Evolutionary conservation across 345 rosid genomes (phyloP), one percentile per base, ranked within the genome.

Genomic region (Gossypium raimondii): DNA sequence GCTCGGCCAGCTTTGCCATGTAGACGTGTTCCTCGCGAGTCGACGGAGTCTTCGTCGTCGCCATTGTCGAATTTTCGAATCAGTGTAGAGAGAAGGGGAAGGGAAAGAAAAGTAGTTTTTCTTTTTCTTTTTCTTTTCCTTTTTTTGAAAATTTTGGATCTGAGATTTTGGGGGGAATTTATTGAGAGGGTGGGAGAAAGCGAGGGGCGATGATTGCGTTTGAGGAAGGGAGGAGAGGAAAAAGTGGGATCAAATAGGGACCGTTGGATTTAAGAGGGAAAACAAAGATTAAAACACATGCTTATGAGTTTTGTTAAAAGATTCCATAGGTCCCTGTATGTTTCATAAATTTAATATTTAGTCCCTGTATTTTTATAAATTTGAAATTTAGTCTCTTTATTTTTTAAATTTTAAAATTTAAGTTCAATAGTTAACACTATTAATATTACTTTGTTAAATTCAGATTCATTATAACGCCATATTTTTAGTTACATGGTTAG

Each of bases 211-310:
- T 58, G 2, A 25, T 59, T 25, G 16, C 64, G 64, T 24, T 20
- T 7, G 64, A 59, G 34, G 41, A 25, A 65, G 51, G 51, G 69
- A 66, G 81, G 76, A 66, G 83, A 72, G 81, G 66, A 72, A 73
- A 83, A 73, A 57, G 43, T 14, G 58, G n/a, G 38, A 85, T 78
- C 75, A 5, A 76, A 77, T 72, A 10, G 58, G 81, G 70, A 65
- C 90, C 90, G 91, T 91, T 84, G 79, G 92, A 86, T 89, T 83
- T 14, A 0, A 48, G 80, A 41, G 58, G 53, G 47, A 20, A 52
- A 59, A 48, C 8, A 55, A 56, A 9, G 6, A 18, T n/a, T n/a
- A 18, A 18, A 45, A 45, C 41, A 34, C 41, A 34, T 34, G 41
- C 41, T 34, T 34, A 34, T 34, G 7, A 34, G 41, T 34, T 34